Percentiles rank a stretch among this genome's conserved stretches.
Conservation (phyloP, 2,329 filamentous ascomycete genomes). For the Fusarium ambrosium region DNA sequence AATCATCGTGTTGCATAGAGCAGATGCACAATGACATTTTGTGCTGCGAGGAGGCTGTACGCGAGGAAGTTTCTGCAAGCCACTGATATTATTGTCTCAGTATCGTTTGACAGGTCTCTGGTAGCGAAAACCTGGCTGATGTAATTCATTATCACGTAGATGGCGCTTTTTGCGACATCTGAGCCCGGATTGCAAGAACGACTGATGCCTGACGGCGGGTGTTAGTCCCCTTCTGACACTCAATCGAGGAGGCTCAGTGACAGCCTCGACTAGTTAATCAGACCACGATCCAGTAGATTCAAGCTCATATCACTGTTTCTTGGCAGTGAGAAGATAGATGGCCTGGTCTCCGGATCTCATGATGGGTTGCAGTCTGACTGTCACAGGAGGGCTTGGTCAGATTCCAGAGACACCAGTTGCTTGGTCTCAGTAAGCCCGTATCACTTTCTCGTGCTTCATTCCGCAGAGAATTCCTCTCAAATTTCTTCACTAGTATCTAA, state of each 20-base stretch:
- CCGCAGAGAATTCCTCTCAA: background rate
- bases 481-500: background rate
- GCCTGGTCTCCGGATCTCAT: background rate
- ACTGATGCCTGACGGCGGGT: no score
- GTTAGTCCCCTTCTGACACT: background rate
- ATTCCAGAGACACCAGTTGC: background rate
- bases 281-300: background rate
- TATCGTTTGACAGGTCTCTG: fast-evolving
- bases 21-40: background rate
- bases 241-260: background rate
- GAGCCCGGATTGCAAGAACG: background rate
- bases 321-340: background rate
- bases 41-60: background rate
- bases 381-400: background rate
- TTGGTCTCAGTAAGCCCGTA: background rate
- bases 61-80: background rate
- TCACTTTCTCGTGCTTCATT: background rate
- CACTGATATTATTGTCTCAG: background rate
- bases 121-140: background rate
- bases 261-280: background rate
- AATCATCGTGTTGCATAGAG: background rate
- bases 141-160: background rate
- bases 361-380: background rate
- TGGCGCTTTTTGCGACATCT: background rate
- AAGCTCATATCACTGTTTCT: background rate